Base-by-base conservation (phyloP, 257 asterid genomes). In the Thymus quinquecostatus region DNA sequence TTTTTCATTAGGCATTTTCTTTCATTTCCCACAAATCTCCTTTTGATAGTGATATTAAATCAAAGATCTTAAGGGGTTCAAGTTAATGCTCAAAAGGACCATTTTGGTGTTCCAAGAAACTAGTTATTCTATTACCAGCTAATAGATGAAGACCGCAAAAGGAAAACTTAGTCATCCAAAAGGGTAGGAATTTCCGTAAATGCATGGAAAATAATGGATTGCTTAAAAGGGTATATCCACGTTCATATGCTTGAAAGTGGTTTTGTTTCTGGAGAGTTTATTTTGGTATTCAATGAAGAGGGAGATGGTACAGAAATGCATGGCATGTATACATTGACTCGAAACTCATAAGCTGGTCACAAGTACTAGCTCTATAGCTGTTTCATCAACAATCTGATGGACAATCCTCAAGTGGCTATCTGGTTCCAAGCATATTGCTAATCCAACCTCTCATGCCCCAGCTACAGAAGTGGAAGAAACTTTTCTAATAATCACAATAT, bases 71-170 rank as follows among this genome's bases (percentile, higher is more conserved):
- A 63, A 60, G 64, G 62, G 70, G 38, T 56, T 38, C 27, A 8
- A 58, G 57, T 55, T 64, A 58, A 64, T 62, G 36, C 55, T 54
- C 48, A 63, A 14, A 53, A 43, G n/a, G 28, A 40, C 30, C 55
- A 13, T 47, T 54, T 68, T 59, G 62, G 49, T 28, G 38, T 64
- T 64, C 40, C 48, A 44, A 44, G 36, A 69, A 10, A 36, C n/a
- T 28, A 29, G 47, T 10, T 47, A 38, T 14, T 14, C 29, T 8
- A 40, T 10, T 33, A 48, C 41, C 60, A 50, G 51, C 21, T 14
- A 33, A 34, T 53, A 32, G 54, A 30, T 45, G 40, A 64, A 32
- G 50, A 40, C 33, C 54, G 8, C 32, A 45, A 47, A 29, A 54
- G 56, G 28, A 11, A 74, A 41, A 11, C n/a, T 14, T 58, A 47